Evolutionary conservation across 164 flowering plant species (phyloP), one percentile per base, ranked within the genome.

Genomic region (Magnolia changhungtana): DNA sequence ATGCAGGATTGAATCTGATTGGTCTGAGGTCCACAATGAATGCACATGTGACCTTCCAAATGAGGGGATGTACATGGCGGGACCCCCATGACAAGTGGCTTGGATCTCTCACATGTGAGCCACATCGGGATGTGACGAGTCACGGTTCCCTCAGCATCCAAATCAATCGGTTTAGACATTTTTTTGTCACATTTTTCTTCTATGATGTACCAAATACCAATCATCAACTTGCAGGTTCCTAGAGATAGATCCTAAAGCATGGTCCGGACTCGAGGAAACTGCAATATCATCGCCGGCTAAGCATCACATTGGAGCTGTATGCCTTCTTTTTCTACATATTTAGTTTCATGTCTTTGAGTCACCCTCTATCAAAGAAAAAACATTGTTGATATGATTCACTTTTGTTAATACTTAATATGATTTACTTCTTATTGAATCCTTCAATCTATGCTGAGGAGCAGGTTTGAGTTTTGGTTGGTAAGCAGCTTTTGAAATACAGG

Each of bases 191-290:
- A 55, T 64, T 21, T 21, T 64, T n/a, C 67, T 64, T n/a, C 29
- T 19, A 18, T 18, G 21, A 13, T 59, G 63, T 13, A 59, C 14
- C n/a, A 19, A 59, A 59, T 2, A 59, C 14, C 14, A 59, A 13
- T 59, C 9, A 64, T 64, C 23, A 8, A 18, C 8, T 9, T 67
- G 74, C 75, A 94, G 98, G 80, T 81, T 81, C 80, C 81, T 94
- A 20, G 90, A 88, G 75, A 88, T 94, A 49, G 94, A 91, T 31
- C 45, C 84, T 14, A 67, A 63, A 2, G 95, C 95, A 4, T 94
- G 98, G 98, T 67, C 71, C 74, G 97, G 97, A 75, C 88, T 94
- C 20, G 95, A 94, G 84, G 97, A 94, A 83, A 90, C 97, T 27
- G 91, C 91, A 1, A 85, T 82, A 0, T 77, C 85, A 72, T 74